Conservation (phyloP, 768 basidiomycete genomes). For the Infundibulicybe gibba region DNA sequence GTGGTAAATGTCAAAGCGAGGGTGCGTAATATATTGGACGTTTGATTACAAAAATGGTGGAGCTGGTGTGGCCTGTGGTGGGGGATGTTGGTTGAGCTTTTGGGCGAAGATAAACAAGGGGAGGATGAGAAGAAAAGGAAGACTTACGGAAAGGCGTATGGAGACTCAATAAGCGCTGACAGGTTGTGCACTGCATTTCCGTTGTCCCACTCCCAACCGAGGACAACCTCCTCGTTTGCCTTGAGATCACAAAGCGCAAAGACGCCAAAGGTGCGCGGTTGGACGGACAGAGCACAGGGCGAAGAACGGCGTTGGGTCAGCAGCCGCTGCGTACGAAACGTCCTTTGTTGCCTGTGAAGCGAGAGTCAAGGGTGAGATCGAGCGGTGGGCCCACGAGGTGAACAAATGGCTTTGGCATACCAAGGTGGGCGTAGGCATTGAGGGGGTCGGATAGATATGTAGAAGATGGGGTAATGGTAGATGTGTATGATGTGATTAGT, state of each 20-base stretch:
- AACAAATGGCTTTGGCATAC: conserved; percentile 83
- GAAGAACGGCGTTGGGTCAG: conserved; percentile 60
- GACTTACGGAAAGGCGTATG: conserved; percentile 56
- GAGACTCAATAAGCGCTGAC: conserved; percentile 60
- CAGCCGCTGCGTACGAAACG: conserved; percentile 66
- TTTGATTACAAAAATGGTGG: conserved; percentile 55
- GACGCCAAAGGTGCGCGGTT: conserved; percentile 54
- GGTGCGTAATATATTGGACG: conserved; percentile 66
- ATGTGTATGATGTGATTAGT: neutral
- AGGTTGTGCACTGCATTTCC: conserved; percentile 78
- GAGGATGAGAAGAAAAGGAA: neutral
- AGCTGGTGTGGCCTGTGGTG: conserved; percentile 41
- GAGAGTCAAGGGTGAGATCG: conserved; percentile 74
- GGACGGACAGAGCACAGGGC: conserved; percentile 41
- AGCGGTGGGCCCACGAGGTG: conserved; percentile 76
- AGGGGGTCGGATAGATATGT: too few relatives aligned
- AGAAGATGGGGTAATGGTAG: conserved; percentile 64
- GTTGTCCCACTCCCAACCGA: conserved; percentile 98
- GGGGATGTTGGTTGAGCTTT: conserved; percentile 1
- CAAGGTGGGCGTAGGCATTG: too few relatives aligned
- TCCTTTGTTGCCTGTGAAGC: conserved; percentile 61
- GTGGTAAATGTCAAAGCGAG: conserved; percentile 69
- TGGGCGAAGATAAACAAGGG: too few relatives aligned
- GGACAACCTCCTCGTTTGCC: conserved; percentile 80
- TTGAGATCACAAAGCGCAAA: conserved; percentile 76